phyloP scores from a whole-genome alignment of 129 eudicot genomes.

The Pulicaria dysenterica region DNA sequence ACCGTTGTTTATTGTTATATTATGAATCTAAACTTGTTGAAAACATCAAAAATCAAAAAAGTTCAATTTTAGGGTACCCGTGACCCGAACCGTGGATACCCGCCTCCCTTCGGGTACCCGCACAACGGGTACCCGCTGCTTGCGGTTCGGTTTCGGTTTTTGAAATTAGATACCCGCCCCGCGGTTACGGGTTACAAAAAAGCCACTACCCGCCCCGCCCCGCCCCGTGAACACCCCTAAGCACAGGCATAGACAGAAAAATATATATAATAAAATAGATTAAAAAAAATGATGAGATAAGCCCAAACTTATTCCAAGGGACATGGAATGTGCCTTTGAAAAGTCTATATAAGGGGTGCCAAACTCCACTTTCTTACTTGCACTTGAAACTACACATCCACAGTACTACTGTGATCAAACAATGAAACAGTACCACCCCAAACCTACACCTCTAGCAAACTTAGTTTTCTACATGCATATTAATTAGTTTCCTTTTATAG shows the following conservation, averaged over 20 bases:
- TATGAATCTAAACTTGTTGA: too few species aligned
- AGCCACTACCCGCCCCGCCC: too few species aligned
- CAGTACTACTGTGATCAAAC: slow-evolving; percentile 10
- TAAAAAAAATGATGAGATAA: slow-evolving; percentile 30
- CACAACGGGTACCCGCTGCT: too few species aligned
- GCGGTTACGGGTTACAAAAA: too few species aligned
- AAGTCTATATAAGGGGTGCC: slow-evolving; percentile 50
- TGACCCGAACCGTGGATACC: too few species aligned
- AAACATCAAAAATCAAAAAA: too few species aligned
- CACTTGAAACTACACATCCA: slow-evolving; percentile 28
- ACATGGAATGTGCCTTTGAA: slow-evolving; percentile 24
- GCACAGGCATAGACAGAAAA: not conserved
- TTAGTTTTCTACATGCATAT: not conserved
- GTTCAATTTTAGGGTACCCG: too few species aligned
- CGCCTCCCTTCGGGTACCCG: too few species aligned
- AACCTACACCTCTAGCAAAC: slow-evolving; percentile 8
- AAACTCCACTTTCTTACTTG: slow-evolving; percentile 29
- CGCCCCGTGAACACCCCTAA: not conserved
- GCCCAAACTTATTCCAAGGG: slow-evolving; percentile 49
- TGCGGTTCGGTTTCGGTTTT: too few species aligned
- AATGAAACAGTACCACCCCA: slow-evolving; percentile 45
- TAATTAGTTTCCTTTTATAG: not conserved
- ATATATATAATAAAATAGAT: not conserved
- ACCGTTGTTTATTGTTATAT: too few species aligned
- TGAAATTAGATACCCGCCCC: too few species aligned